phyloP scores from a whole-genome alignment of 2,329 filamentous ascomycete genomes.

The Berkeleyomyces rouxiae region DNA sequence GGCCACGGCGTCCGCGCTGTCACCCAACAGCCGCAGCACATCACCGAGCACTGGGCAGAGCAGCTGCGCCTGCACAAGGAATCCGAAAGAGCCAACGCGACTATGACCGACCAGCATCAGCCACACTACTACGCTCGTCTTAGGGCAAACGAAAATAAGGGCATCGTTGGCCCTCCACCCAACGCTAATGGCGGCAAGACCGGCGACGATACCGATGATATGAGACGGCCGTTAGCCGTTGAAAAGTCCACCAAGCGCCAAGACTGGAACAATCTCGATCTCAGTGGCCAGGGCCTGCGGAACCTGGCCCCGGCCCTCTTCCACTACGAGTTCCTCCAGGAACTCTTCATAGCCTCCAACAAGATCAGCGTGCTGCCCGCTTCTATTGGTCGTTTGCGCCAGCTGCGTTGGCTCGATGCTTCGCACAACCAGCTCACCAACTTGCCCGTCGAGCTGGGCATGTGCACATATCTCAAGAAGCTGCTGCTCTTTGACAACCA shows the following conservation, averaged over 20 bases:
- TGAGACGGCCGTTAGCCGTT: conserved; percentile 46
- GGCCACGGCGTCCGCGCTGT: conserved; percentile 34
- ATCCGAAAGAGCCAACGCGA: conserved; percentile 53
- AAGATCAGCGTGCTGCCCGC: conserved; percentile 67
- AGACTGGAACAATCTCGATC: conserved; percentile 84
- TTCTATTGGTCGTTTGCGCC: conserved; percentile 65
- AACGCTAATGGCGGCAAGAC: conserved; percentile 33
- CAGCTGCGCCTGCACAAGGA: conserved; percentile 70
- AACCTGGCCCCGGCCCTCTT: conserved; percentile 69
- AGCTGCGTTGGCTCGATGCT: conserved; percentile 67
- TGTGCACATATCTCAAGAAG: conserved; percentile 83
- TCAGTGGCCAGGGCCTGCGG: conserved; percentile 87
- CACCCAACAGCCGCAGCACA: conserved; percentile 33
- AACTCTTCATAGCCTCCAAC: conserved; percentile 88
- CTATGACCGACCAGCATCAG: conserved; percentile 50
- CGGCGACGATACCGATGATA: conserved; percentile 38
- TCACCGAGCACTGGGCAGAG: conserved; percentile 66
- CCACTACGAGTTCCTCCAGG: conserved; percentile 73
- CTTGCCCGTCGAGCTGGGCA: conserved; percentile 81
- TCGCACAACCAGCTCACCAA: conserved; percentile 74
- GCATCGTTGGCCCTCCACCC: conserved; percentile 35
- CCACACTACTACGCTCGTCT: conserved; percentile 57
- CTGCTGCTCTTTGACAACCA: conserved; percentile 83
- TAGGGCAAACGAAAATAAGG: conserved; percentile 54
- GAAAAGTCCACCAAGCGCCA: conserved; percentile 52